Evolutionary conservation across 1,139 yeast genomes (phyloP), one percentile per base, ranked within the genome.

Genomic region (Yamadazyma sp.): DNA sequence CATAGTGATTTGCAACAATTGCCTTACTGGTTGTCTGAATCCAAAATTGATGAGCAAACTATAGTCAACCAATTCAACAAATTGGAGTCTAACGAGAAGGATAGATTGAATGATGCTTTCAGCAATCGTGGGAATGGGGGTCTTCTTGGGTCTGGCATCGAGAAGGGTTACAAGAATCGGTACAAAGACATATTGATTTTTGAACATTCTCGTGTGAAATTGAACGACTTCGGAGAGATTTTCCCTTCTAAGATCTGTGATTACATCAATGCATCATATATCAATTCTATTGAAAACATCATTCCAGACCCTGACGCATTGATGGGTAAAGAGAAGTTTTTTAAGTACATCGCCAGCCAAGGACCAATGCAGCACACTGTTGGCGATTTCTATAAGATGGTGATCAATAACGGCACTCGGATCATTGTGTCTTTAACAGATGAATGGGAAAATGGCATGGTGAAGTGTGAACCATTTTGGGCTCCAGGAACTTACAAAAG

Each of bases 171-270:
- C 48, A 81, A 87, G 57, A 87, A 87, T 59, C 62, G 96, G 42
- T 87, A 87, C 63, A 81, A 85, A 46, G 89, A 87, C 56, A 84
- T 87, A 36, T 74, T 86, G 51, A 83, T 94, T n/a, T 87, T 79
- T 59, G 92, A 85, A 50, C 89, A 85, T 53, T 77, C 92, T 10
- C 66, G 95, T 43, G 96, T 88, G 14, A 75, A 73, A 46, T 62
- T 60, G 50, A 59, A 41, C 42, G 59, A 61, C 38, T 43, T 46
- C 16, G 41, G 46, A 5, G 22, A 27, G 11, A 2, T 15, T 4
- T 6, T 14, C 3, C 23, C 36, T 5, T 34, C 38, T 3, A 16
- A 31, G 6, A 20, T 29, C 7, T 54, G 61, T 43, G 71, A 66
- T 46, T 69, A 50, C 31, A 50, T 50, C 25, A 50, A 50, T 41